These are phyloP conservation scores for Antarctomyces pellizariae DNA, from an alignment of 495 filamentous ascomycete genomes.

Conservation along the genomic window DNA sequence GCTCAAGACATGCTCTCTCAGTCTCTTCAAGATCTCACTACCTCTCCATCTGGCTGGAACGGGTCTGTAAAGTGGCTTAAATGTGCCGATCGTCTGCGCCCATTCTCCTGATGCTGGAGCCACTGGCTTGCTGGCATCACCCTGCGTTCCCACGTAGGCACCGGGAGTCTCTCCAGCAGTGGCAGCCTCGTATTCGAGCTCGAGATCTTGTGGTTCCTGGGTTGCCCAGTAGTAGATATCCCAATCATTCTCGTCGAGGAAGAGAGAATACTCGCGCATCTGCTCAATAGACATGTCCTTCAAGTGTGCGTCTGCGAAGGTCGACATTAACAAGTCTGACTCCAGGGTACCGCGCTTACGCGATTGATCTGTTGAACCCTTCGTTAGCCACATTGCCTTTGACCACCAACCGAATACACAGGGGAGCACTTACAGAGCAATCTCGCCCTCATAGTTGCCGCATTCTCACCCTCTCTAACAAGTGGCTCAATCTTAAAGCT, in stretches of 20 bases:
- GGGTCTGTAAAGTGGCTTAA: constrained; percentile 80
- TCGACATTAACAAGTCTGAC: constrained; percentile 83
- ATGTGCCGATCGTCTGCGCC: constrained; percentile 87
- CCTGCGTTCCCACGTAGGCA: constrained; percentile 2
- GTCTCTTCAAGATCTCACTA: constrained; percentile 49
- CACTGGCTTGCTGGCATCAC: constrained; percentile 7
- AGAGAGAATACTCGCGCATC: constrained; percentile 67
- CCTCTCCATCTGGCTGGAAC: constrained; percentile 68
- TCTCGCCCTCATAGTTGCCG: constrained; percentile 61
- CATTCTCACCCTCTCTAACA: constrained; percentile 56
- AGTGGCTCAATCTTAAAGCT: constrained; percentile 80
- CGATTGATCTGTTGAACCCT: constrained; percentile 73
- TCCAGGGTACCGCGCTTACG: constrained; percentile 93
- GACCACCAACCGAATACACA: no score
- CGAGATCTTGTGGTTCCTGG: constrained; percentile 56
- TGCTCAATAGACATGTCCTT: constrained; percentile 44
- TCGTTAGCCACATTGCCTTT: no score
- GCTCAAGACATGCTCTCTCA: constrained; percentile 51
- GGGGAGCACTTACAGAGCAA: constrained; percentile 53
- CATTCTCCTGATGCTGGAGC: constrained; percentile 43
- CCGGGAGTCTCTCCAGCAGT: constrained; percentile 15
- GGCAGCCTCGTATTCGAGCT: constrained; percentile 18
- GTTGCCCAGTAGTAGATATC: constrained; percentile 99
- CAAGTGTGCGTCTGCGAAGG: constrained; percentile 70
- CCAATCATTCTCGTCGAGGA: constrained; percentile 99